Percentiles rank a stretch among this genome's conserved stretches.
phyloP scores from a whole-genome alignment of 1,284 basidiomycete genomes.

The Marasmius oreades region DNA sequence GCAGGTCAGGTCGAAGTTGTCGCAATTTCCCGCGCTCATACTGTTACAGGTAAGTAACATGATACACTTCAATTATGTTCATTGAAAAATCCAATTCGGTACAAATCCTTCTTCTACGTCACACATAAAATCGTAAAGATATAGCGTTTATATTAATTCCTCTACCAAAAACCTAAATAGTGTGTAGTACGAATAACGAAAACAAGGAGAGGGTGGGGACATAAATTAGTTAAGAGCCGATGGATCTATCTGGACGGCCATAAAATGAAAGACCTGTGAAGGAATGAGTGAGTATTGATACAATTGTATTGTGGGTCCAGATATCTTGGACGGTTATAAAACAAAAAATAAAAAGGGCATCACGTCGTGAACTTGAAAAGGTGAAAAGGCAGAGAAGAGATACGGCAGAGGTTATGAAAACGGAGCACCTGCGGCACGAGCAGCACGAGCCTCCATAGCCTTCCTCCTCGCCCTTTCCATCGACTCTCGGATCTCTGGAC shows the following conservation, averaged over 20 bases:
- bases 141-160: no score
- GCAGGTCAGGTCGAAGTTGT: no score
- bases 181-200: neutral
- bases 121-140: no score
- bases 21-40: no score
- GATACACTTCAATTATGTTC: no score
- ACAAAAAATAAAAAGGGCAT: neutral
- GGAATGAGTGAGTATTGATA: neutral
- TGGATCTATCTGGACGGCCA: neutral
- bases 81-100: no score
- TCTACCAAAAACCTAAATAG: neutral
- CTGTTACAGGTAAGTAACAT: no score
- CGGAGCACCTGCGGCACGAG: neutral
- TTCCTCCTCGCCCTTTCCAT: constrained; percentile 58
- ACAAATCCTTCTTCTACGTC: no score
- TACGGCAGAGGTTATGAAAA: neutral
- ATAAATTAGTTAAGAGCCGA: neutral
- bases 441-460: constrained; percentile 4
- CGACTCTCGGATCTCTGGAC: constrained; percentile 55
- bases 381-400: neutral
- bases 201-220: neutral
- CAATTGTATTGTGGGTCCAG: neutral
- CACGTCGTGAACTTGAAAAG: neutral
- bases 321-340: neutral
- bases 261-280: neutral